Conservation (phyloP, 192 early-diverging fungal species). For the Rhizophagus clarus region DNA sequence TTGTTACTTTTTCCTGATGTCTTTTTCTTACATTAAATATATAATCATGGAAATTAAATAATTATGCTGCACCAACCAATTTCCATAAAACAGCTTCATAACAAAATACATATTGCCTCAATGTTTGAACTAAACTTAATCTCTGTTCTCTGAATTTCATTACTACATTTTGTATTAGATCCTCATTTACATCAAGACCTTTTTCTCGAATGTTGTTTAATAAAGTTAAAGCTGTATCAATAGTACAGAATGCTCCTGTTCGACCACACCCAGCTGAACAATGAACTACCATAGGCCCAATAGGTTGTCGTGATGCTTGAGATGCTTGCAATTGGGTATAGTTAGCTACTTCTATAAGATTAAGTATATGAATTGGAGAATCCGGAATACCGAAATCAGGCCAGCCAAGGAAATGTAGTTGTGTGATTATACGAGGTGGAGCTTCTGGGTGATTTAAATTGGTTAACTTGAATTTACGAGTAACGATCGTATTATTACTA, state of each 20-base stretch:
- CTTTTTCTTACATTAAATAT: no score
- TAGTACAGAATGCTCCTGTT: conserved; percentile 63
- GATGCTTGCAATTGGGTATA: conserved; percentile 25
- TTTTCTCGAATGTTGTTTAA: not conserved
- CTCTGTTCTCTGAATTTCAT: conserved; percentile 74
- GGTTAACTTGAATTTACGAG: conserved; percentile 54
- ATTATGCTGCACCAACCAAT: conserved; percentile 33
- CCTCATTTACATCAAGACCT: conserved; percentile 34
- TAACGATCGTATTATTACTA: conserved; percentile 47
- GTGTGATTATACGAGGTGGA: conserved; percentile 58
- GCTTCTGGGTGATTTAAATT: conserved; percentile 28
- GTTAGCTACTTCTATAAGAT: conserved; percentile 58
- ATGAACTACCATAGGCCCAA: conserved; percentile 52
- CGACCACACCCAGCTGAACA: conserved; percentile 64
- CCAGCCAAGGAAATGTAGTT: conserved; percentile 89
- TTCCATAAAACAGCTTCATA: conserved; percentile 76
- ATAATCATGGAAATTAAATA: not conserved
- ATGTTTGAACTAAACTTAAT: conserved; percentile 81
- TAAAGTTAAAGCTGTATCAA: conserved; percentile 51
- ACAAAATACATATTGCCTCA: conserved; percentile 81
- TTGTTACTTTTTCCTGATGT: no score
- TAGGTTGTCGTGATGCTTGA: not conserved
- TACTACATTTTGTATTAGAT: conserved; percentile 66
- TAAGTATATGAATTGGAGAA: conserved; percentile 61
- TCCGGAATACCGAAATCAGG: conserved; percentile 86